Conservation (phyloP, 331 rosid species). For the Pyrus hybrid region DNA sequence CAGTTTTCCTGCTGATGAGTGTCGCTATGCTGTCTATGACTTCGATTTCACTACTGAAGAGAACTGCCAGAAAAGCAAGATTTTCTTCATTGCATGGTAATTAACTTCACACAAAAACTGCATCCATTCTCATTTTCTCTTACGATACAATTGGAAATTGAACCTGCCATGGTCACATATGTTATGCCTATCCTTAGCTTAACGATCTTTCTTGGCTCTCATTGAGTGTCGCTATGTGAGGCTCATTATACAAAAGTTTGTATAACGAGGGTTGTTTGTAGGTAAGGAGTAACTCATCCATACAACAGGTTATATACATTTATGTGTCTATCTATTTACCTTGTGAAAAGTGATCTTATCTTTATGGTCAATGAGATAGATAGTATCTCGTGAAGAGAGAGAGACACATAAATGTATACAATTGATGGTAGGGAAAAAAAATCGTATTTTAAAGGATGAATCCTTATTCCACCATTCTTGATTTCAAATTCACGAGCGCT, state of each 20-base stretch:
- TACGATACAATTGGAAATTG: too few relatives aligned
- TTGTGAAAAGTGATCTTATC: background rate
- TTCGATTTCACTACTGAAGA: constrained; percentile 69
- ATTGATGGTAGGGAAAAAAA: background rate
- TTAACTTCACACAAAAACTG: background rate
- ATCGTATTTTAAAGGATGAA: background rate
- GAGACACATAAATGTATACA: background rate
- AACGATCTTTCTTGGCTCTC: too few relatives aligned
- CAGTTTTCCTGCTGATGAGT: constrained; percentile 72
- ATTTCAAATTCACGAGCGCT: too few relatives aligned
- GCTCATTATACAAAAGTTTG: background rate
- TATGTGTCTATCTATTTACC: background rate
- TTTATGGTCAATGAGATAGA: too few relatives aligned
- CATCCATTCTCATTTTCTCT: too few relatives aligned
- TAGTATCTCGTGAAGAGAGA: too few relatives aligned
- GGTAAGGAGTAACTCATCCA: background rate
- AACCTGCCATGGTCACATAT: too few relatives aligned
- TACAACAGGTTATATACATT: background rate
- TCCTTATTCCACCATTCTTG: too few relatives aligned
- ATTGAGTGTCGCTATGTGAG: background rate
- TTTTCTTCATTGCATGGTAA: constrained; percentile 84
- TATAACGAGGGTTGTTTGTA: background rate
- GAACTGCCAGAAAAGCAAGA: constrained; percentile 93
- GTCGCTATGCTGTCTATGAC: constrained; percentile 84
- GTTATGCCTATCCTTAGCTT: too few relatives aligned